Conservation (phyloP, 257 asterid genomes). For the Solanum dulcamara region DNA sequence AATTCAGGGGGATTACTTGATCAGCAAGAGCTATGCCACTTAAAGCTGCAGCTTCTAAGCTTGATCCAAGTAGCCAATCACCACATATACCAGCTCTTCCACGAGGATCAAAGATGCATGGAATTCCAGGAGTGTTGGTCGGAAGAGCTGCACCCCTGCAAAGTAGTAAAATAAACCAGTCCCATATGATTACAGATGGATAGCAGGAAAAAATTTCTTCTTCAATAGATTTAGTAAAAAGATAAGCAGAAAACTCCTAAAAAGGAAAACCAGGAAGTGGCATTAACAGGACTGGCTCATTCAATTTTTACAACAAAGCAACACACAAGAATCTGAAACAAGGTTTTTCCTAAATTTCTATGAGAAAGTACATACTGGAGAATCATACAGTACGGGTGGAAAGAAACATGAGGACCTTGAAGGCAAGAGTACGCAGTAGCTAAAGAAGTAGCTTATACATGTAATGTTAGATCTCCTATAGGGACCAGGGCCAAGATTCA, state of each 20-base stretch:
- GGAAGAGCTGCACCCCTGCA: constrained; percentile 99
- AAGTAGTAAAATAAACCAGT: background rate
- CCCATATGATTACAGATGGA: background rate
- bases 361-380: too few species aligned
- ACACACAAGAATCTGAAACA: too few species aligned
- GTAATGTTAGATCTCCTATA: background rate
- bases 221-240: background rate
- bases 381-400: background rate
- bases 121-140: constrained; percentile 64
- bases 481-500: background rate
- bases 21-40: constrained; percentile 96
- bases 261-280: background rate
- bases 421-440: background rate
- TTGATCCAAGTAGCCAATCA: constrained; percentile 93
- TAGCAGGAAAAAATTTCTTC: background rate
- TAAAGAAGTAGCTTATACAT: background rate
- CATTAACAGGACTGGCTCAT: background rate
- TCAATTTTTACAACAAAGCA: background rate
- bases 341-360: too few species aligned
- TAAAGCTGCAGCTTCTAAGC: constrained; percentile 83
- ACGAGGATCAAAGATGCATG: constrained; percentile 87
- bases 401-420: background rate
- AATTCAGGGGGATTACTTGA: constrained; percentile 40
- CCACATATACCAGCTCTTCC: constrained; percentile 99
- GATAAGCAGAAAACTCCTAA: background rate